phyloP scores from a whole-genome alignment of 352 stramenopile species.

The Aphanomyces astaci region DNA sequence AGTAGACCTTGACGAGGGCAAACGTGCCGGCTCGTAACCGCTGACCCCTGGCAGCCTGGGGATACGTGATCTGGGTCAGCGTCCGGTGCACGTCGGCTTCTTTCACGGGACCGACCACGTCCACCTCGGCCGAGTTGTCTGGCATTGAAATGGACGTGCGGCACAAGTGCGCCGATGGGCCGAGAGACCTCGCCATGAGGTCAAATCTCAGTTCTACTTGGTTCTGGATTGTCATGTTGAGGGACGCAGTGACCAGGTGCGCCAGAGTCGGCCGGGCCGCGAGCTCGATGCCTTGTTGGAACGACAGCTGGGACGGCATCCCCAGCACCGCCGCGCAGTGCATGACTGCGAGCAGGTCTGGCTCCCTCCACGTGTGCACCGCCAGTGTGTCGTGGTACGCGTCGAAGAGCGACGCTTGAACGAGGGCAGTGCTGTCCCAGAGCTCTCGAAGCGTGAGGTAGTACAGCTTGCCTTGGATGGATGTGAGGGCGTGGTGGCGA shows the following conservation, averaged over 20 bases:
- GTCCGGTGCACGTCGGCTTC: neutral
- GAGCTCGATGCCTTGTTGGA: neutral
- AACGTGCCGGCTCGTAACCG: neutral
- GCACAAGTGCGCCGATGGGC: neutral
- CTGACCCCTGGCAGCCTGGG: neutral
- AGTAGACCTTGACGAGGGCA: neutral
- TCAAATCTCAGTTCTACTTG: neutral
- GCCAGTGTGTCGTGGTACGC: neutral
- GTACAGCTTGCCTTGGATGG: neutral
- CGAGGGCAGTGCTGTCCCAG: constrained; percentile 2
- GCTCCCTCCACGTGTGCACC: neutral
- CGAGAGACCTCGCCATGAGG: neutral
- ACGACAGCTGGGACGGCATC: neutral
- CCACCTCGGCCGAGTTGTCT: neutral
- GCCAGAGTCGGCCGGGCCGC: neutral
- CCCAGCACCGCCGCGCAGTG: neutral
- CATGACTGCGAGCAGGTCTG: neutral
- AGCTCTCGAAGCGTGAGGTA: constrained; percentile 13
- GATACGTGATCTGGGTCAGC: neutral
- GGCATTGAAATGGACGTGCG: neutral
- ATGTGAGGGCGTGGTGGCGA: neutral
- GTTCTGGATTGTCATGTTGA: neutral
- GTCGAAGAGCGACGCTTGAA: constrained; percentile 1
- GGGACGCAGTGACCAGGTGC: neutral
- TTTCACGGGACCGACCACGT: neutral